phyloP scores from a whole-genome alignment of 2,329 filamentous ascomycete species.

The Talaromyces sp. region DNA sequence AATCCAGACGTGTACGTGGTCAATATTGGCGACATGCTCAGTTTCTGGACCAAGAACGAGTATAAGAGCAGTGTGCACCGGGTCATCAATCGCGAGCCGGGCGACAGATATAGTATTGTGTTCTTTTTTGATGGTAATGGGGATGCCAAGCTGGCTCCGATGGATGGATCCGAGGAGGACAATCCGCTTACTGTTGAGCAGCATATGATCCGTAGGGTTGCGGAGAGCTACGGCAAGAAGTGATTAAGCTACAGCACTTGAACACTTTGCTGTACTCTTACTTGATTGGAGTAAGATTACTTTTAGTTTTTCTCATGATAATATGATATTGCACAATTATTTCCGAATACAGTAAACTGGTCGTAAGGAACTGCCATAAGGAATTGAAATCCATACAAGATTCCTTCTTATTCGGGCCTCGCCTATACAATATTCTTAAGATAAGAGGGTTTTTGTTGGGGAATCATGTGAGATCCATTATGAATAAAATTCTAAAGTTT shows the following conservation, averaged over 20 bases:
- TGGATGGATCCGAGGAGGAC: neutral
- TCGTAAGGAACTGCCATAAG: too few relatives aligned
- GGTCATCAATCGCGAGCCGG: constrained; percentile 48
- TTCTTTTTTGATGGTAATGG: constrained; percentile 54
- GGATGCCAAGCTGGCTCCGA: constrained; percentile 27
- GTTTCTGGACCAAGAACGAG: constrained; percentile 46
- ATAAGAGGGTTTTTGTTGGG: too few relatives aligned
- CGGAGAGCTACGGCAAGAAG: neutral
- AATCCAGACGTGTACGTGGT: constrained; percentile 46
- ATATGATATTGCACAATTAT: neutral
- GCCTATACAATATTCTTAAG: too few relatives aligned
- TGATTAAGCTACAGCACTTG: neutral
- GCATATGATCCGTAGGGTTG: neutral
- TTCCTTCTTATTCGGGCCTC: too few relatives aligned
- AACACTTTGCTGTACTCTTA: neutral
- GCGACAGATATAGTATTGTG: constrained; percentile 52
- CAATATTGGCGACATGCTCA: constrained; percentile 48
- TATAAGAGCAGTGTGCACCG: constrained; percentile 53
- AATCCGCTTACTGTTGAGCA: neutral
- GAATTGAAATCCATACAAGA: too few relatives aligned
- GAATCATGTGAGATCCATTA: too few relatives aligned
- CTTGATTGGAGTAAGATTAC: too few relatives aligned
- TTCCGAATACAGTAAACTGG: too few relatives aligned
- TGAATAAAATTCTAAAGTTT: too few relatives aligned
- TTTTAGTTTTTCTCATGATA: neutral